Evolutionary conservation across 140 eudicot species (phyloP).

Genomic region (Erigeron philadelphicus): DNA sequence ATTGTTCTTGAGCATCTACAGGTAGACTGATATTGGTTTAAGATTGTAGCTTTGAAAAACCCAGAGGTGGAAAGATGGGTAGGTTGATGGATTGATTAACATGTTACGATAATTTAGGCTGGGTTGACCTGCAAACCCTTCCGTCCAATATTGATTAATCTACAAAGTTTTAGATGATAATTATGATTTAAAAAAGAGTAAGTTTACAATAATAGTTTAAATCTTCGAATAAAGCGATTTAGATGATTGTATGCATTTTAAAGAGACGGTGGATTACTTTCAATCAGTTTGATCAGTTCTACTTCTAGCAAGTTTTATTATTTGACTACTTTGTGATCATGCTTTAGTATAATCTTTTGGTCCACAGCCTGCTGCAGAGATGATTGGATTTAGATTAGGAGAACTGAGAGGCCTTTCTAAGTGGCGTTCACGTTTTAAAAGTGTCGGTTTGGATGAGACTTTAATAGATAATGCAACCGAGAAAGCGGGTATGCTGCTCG

Average conservation of each 20-base stretch:
- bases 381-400: conserved; percentile 87
- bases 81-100: not conserved
- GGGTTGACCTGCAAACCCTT: not conserved
- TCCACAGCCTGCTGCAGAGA: conserved; percentile 95
- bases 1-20: conserved; percentile 83
- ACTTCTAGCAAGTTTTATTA: not conserved
- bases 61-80: not conserved
- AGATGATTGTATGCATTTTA: not conserved
- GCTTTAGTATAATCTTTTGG: conserved; percentile 10
- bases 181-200: not conserved
- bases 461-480: conserved; percentile 68
- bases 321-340: conserved; percentile 4
- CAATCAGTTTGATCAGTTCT: not conserved
- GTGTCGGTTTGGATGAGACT: conserved; percentile 77
- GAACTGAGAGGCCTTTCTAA: conserved; percentile 92
- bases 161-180: not conserved
- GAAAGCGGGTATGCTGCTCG: conserved; percentile 70
- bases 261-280: not conserved
- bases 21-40: conserved; percentile 35
- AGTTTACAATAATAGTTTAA: not conserved
- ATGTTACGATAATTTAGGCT: not conserved
- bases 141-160: not conserved
- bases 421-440: conserved; percentile 84
- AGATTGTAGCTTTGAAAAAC: conserved; percentile 10
- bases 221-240: not conserved